phyloP scores from a whole-genome alignment of 805 yeast genomes.

The Scheffersomyces lignosus region DNA sequence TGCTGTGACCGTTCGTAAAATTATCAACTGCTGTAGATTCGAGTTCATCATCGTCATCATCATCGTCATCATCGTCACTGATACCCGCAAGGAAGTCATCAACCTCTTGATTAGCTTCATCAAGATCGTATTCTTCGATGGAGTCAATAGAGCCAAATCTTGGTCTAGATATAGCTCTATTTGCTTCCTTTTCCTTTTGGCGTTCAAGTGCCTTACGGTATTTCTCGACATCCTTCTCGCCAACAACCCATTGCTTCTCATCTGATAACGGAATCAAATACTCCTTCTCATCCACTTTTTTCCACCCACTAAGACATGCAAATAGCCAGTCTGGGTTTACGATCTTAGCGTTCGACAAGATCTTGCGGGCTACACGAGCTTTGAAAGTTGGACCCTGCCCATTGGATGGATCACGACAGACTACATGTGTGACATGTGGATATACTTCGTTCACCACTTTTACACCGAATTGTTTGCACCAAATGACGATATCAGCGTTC shows the following conservation, averaged over 20 bases:
- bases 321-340: conserved; percentile 93
- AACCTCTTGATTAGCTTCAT: conserved; percentile 44
- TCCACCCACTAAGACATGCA: conserved; percentile 81
- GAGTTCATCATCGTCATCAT: conserved; percentile 14
- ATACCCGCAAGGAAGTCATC: conserved; percentile 49
- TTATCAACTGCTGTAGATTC: background rate
- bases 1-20: background rate
- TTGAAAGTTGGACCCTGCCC: conserved; percentile 61
- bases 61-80: conserved; percentile 37
- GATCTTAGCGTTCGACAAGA: conserved; percentile 64
- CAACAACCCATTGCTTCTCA: conserved; percentile 43
- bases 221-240: conserved; percentile 45
- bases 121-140: conserved; percentile 38
- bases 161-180: conserved; percentile 23
- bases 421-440: conserved; percentile 81
- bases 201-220: conserved; percentile 34
- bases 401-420: conserved; percentile 68
- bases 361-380: conserved; percentile 72
- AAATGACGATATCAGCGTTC: conserved; percentile 81
- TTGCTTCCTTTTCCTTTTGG: conserved; percentile 16
- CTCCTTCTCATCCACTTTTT: conserved; percentile 58
- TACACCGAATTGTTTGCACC: conserved; percentile 94
- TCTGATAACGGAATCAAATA: conserved; percentile 55
- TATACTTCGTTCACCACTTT: conserved; percentile 69
- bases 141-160: conserved; percentile 32